Evolutionary conservation across 257 asterid genomes (phyloP), one percentile per base, ranked within the genome.

Genomic region (Paulownia fortunei): DNA sequence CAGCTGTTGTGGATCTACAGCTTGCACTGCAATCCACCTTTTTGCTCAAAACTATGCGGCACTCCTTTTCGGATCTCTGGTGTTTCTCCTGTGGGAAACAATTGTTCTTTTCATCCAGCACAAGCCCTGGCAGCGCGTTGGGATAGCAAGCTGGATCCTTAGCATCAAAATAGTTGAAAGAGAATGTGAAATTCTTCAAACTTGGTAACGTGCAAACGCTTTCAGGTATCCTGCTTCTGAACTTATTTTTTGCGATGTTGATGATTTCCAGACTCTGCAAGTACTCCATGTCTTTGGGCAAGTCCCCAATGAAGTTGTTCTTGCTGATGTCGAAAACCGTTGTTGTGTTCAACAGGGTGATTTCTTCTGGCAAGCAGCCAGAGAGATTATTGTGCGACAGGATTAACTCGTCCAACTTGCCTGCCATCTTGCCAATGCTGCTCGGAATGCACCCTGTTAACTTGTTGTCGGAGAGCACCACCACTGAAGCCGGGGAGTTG

Each of bases 291-390:
- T 62, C 88, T 2, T 1, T 8, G 0, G 96, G 96, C 76, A 88
- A 65, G 23, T 85, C 88, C 34, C 96, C 96, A 0, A 70, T 26
- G 5, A 90, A 62, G 69, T 67, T 84, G 54, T 90, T 90, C 32
- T 16, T 19, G 51, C 86, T 77, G 0, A 90, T 41, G 18, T 90
- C 96, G 0, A 90, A 61, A 15, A 87, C 81, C 12, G 83, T 81
- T 2, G 92, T 83, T 36, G 64, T 68, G 74, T 82, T 81, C 69
- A 90, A 32, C 37, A 80, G 27, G 0, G 89, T 84, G 51, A 90
- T 76, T 18, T 86, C 92, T 37, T 90, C 90, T 0, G 96, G 93
- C 85, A 90, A 67, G 30, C 93, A 88, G 0, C 93, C 96, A 0
- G 96, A 88, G 32, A 90, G 69, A 1, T 19, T 13, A 7, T 90